A percentile compares a stretch with the other conserved stretches of the same genome.
phyloP scores from a whole-genome alignment of 2,329 filamentous ascomycete species.

The Xylariaceae sp. region DNA sequence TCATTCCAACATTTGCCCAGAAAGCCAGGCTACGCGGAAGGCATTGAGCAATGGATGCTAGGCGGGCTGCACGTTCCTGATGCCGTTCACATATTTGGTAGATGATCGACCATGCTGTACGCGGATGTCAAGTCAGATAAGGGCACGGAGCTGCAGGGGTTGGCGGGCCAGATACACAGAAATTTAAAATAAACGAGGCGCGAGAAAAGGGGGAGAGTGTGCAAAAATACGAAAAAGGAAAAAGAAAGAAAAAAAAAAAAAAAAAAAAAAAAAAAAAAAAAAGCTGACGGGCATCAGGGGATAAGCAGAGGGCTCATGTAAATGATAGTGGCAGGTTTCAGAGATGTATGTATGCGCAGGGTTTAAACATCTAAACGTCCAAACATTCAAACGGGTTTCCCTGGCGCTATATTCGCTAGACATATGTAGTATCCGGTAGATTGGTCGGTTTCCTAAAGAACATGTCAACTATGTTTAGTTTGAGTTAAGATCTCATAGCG shows the following conservation, averaged over 20 bases:
- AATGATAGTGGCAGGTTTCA: background rate
- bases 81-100: background rate
- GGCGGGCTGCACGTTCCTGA: background rate
- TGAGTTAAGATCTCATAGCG: background rate
- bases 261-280: conserved; percentile 11
- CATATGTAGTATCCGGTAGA: background rate
- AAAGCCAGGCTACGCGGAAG: background rate
- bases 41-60: background rate
- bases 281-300: background rate
- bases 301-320: background rate
- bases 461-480: background rate
- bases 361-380: background rate
- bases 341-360: background rate
- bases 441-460: background rate
- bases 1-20: background rate
- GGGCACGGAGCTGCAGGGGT: conserved; percentile 23
- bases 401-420: background rate
- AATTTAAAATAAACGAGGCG: conserved; percentile 11
- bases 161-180: conserved; percentile 32
- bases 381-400: background rate
- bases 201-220: too few species aligned
- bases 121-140: conserved; percentile 18
- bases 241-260: conserved; percentile 15
- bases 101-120: background rate
- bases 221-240: conserved; percentile 7